Evolutionary conservation across 2,329 filamentous ascomycete genomes (phyloP), one percentile per base, ranked within the genome.

Genomic region (Chalaropsis thielavioides): DNA sequence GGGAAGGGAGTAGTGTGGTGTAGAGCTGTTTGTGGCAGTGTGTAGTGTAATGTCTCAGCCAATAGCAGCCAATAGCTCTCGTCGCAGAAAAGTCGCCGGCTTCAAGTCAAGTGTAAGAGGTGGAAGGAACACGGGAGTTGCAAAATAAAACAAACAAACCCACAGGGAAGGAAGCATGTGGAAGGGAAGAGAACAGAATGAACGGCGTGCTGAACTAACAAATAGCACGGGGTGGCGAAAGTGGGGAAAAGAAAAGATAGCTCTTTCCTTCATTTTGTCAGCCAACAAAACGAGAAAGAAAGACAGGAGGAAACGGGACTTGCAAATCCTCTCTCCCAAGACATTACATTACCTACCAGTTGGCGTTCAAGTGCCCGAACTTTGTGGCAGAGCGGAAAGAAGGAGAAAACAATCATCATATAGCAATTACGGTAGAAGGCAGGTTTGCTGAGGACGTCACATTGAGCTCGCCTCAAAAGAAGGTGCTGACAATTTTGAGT

Each of bases 401-500:
- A 51, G 15, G 22, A 22, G 11, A 51, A 24, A 51, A 24, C 46
- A 27, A 13, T 22, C 22, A 24, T 15, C 11, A 24, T 27, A 13
- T 17, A 51, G 15, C 4, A 51, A 24, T 27, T 51, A 24, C 22
- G 11, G 19, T 11, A 49, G n/a, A 49, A 13, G 44, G 11, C 19
- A 15, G 35, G 24, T 58, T 10, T 35, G 19, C 17, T 38, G 11
- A 35, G 17, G 24, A 31, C 31, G 27, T 38, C 54, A 17, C 54
- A 58, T 58, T 27, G 54, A 58, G 24, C 54, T 58, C 17, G 54
- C 54, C 54, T 31, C 54, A 38, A 58, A 58, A 58, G 54, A 58
- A 58, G n/a, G 54, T 58, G 54, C 54, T 58, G 54, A 58, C 54
- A 38, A n/a, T 10, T 56, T 17, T 38, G 51, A 24, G 24, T 51